Evolutionary conservation across 2,329 filamentous ascomycete species (phyloP), one percentile per base, ranked within the genome.

Genomic region (Calonectria hawksworthii): DNA sequence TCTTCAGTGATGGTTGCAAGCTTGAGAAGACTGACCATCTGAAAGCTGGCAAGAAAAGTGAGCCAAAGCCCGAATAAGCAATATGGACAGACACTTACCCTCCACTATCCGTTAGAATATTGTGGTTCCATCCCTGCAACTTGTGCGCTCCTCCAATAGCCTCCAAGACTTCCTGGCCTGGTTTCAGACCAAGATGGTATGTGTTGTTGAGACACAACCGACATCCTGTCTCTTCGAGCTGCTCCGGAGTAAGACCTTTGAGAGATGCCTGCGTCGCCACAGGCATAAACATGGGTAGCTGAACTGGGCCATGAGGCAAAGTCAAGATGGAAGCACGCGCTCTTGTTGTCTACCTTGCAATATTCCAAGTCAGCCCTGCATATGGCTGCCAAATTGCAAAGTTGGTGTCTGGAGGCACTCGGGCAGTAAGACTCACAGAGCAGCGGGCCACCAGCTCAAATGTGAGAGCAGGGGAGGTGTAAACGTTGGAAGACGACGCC

Each of bases 21-120:
- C 83, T 98, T 95, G 67, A 99, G 91, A 41, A 99, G 89, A 75
- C 96, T 98, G 70, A 99, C 98, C 97, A 99, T 99, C 85, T 99
- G 97, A 85, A 99, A 99, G 74, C 96, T 98, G 61, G 32, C 51
- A 44, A n/a, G n/a, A 54, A 4, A 6, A 30, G 36, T 82, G 50
- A 82, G 77, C 32, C 2, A 41, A 59, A 0, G 10, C 18, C 44
- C 11, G 26, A 41, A 10, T n/a, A 8, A 23, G 11, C 4, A 30
- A 44, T 21, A 28, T 21, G 23, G 18, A 13, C 61, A 26, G 30
- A 64, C 54, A 67, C 88, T 76, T 87, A 93, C 92, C 92, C 93
- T 86, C 93, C 93, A 80, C 92, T 94, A 83, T 94, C 93, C 56
- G 97, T 99, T 81, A 99, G 89, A 78, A 99, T 94, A 86, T 99